Base-by-base conservation (phyloP, 495 filamentous ascomycete genomes). In the Penicillium fimorum region DNA sequence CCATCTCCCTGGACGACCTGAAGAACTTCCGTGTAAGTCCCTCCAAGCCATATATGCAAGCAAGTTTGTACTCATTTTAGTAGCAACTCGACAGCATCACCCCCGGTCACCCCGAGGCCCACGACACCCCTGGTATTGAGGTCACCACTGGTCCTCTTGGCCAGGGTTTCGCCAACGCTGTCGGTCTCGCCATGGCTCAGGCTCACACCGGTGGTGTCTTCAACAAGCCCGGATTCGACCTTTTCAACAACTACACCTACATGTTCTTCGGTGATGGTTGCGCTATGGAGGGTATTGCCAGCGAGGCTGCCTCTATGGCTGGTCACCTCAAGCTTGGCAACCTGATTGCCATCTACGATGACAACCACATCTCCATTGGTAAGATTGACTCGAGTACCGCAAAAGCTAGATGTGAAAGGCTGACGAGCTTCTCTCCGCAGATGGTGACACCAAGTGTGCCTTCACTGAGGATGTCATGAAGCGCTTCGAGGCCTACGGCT, bases 391-490 rank as follows among this genome's bases (percentile, higher is more conserved):
- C n/a, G 12, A 45, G 2, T 50, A 25, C n/a, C 33, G 20, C 47
- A 2, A 27, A n/a, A 33, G 11, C 8, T 29, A 12, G 17, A 5
- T 15, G n/a, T 10, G 17, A 47, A 4, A 51, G 15, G 41, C 59
- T 63, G 45, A 65, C 59, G 0, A 42, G 2, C 41, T 53, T 44
- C 8, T 37, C 18, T 15, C 22, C 52, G 2, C 25, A 87, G 94
- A 99, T 68, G 94, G 94, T 75, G 86, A 95, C 79, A 99, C 91
- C 74, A 91, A 91, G 78, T 85, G 82, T 65, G 87, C 94, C 50
- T 99, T 99, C 81, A 99, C 94, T 44, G 94, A 99, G 76, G 95
- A 99, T 61, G 94, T 99, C 59, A 69, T 86, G 68, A 91, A 94
- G 85, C 85, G 94, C 63, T 97, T 97, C 75, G 91, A 97, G 79